These are phyloP conservation scores for Talaromyces marneffei DNA, from an alignment of 2,329 filamentous ascomycete species.

Conservation along the genomic window DNA sequence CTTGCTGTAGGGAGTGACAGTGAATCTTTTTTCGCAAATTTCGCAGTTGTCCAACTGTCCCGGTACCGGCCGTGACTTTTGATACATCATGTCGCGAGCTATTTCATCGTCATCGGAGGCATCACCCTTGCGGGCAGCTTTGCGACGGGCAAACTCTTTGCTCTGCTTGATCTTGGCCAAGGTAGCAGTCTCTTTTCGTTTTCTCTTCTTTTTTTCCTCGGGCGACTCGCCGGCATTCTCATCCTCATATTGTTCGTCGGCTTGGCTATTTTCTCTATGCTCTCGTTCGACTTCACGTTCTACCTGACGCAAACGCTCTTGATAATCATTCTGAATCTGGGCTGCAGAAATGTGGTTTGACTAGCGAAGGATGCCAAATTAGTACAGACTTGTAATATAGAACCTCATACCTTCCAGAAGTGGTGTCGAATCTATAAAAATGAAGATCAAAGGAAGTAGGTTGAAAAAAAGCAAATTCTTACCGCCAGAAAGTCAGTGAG, in stretches of 20 bases:
- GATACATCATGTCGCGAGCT: slow-evolving; percentile 49
- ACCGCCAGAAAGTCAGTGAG: slow-evolving; percentile 63
- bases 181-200: slow-evolving; percentile 47
- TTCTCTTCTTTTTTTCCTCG: slow-evolving; percentile 50
- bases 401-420: background rate
- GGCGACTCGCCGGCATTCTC: slow-evolving; percentile 37
- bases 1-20: slow-evolving; percentile 83
- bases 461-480: slow-evolving; percentile 21
- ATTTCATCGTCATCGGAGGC: slow-evolving; percentile 45
- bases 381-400: background rate
- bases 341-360: slow-evolving; percentile 62
- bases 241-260: slow-evolving; percentile 28
- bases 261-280: slow-evolving; percentile 26
- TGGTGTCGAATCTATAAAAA: background rate
- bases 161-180: slow-evolving; percentile 44
- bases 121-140: slow-evolving; percentile 37
- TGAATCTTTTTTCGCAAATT: slow-evolving; percentile 79
- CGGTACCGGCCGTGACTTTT: slow-evolving; percentile 56
- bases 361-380: slow-evolving; percentile 25
- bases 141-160: slow-evolving; percentile 46
- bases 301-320: slow-evolving; percentile 47
- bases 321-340: slow-evolving; percentile 57
- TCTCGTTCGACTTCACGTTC: slow-evolving; percentile 33
- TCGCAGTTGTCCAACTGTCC: slow-evolving; percentile 88
- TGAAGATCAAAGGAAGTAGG: background rate